phyloP scores from a whole-genome alignment of 225 moss, liverwort and hornwort genomes.

The Rhytidiadelphus loreus region DNA sequence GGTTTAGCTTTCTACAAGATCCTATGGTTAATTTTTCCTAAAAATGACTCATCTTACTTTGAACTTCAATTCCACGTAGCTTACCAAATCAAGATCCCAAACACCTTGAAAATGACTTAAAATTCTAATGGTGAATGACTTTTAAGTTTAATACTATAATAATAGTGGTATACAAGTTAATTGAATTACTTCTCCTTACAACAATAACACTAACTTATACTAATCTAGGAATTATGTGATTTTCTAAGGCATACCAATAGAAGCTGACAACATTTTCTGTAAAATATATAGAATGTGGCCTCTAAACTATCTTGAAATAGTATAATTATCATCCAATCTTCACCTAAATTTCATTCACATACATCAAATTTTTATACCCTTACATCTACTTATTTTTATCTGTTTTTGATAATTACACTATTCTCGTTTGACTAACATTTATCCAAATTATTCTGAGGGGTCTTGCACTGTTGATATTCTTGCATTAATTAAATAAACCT shows the following conservation, averaged over 20 bases:
- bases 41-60: no score
- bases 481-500: background rate
- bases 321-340: background rate
- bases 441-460: background rate
- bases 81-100: background rate
- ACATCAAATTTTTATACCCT: background rate
- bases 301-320: background rate
- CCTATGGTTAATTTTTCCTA: no score
- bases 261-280: background rate
- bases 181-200: fast-evolving
- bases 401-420: background rate
- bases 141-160: background rate
- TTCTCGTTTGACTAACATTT: background rate
- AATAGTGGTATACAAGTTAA: background rate
- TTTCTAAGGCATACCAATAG: background rate
- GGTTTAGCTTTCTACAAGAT: background rate
- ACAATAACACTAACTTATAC: background rate
- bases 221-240: no score
- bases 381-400: background rate
- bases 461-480: background rate
- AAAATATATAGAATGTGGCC: background rate
- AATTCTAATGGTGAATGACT: background rate
- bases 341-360: background rate
- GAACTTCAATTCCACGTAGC: background rate
- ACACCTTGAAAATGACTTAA: background rate